Evolutionary conservation across 2,329 filamentous ascomycete species (phyloP).

Genomic region (Cercospora berteroae): DNA sequence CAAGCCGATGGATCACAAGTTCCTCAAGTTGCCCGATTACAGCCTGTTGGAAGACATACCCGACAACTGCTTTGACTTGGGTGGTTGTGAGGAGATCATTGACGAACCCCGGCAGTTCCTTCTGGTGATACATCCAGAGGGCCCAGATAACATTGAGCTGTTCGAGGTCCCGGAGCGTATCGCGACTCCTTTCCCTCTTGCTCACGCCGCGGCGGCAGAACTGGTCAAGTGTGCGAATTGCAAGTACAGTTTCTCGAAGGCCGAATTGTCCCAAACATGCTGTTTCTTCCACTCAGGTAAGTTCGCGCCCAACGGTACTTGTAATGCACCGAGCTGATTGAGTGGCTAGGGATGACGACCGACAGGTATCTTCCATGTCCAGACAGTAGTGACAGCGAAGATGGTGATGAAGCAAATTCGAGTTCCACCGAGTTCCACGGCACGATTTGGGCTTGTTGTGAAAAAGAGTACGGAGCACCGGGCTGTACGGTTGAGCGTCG

Average conservation of each 20-base stretch:
- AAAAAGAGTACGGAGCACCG: background rate
- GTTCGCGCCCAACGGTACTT: no score
- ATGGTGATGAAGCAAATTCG: no score
- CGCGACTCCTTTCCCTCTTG: background rate
- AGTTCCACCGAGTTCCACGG: no score
- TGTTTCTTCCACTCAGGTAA: background rate
- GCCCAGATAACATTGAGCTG: background rate
- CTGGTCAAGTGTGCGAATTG: background rate
- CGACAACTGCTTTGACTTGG: background rate
- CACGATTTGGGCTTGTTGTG: no score
- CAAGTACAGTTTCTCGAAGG: background rate
- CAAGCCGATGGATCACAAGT: background rate
- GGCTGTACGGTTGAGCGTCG: background rate
- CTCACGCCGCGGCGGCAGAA: background rate
- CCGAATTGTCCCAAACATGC: background rate
- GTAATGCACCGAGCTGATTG: no score
- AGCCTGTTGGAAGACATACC: background rate
- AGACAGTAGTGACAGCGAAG: background rate
- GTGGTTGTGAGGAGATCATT: background rate
- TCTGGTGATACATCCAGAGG: background rate
- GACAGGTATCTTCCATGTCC: background rate
- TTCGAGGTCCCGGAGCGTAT: background rate
- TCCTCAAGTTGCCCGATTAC: background rate
- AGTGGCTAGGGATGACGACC: no score
- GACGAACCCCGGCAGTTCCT: background rate